These are phyloP conservation scores for Aciculoconidium aculeatum DNA, from an alignment of 805 yeast genomes.

Conservation along the genomic window DNA sequence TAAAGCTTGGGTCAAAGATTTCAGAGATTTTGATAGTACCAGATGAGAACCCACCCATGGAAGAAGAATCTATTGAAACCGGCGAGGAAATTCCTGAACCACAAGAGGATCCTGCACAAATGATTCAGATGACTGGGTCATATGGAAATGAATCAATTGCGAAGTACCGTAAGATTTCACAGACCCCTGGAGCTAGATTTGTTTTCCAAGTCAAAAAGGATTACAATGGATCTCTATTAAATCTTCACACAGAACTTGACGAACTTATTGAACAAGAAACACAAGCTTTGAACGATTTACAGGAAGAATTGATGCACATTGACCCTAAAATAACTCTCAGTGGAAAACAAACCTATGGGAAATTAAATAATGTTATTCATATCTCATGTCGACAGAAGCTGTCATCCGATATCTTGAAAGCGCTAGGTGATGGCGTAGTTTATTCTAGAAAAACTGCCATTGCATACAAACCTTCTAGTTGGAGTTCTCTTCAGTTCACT, in stretches of 20 bases:
- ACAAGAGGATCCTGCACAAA: constrained; percentile 4
- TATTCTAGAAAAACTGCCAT: constrained; percentile 38
- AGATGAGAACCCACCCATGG: neutral
- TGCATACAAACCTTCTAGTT: constrained; percentile 38
- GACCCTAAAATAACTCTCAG: constrained; percentile 27
- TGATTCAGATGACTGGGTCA: constrained; percentile 10
- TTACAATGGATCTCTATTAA: constrained; percentile 22
- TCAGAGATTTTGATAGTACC: too few species aligned
- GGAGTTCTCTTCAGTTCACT: constrained; percentile 51
- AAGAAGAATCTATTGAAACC: constrained; percentile 2
- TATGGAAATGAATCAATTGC: constrained; percentile 14
- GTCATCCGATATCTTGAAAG: constrained; percentile 14
- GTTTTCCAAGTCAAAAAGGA: constrained; percentile 24
- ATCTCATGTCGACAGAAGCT: constrained; percentile 36
- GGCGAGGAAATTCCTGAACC: neutral
- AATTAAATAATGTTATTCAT: constrained; percentile 40
- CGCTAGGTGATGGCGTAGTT: constrained; percentile 18
- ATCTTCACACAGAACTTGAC: constrained; percentile 29
- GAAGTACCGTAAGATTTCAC: constrained; percentile 15
- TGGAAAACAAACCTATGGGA: constrained; percentile 24
- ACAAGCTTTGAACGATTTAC: constrained; percentile 15
- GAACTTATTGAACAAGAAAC: constrained; percentile 21
- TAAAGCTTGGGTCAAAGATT: constrained; percentile 34
- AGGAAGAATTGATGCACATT: constrained; percentile 13
- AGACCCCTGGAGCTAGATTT: constrained; percentile 1